Conservation (phyloP, 2,329 filamentous ascomycete genomes). For the Plectosphaerella plurivora region DNA sequence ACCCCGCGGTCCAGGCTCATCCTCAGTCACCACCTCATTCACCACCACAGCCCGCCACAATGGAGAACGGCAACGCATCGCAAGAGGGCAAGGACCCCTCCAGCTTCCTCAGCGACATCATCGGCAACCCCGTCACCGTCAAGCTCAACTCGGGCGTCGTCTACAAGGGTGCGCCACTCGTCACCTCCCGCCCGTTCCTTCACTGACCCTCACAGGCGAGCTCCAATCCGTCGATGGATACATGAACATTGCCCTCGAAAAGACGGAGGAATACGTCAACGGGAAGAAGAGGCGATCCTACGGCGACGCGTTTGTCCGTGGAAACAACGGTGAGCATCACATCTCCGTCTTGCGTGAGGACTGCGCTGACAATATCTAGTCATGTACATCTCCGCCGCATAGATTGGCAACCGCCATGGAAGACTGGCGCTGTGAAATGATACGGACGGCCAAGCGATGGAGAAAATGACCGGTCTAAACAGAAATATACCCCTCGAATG, state of each 20-base stretch:
- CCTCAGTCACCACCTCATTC: too few species aligned
- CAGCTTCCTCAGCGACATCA: constrained; percentile 89
- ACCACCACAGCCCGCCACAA: constrained; percentile 24
- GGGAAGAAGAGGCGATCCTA: constrained; percentile 78
- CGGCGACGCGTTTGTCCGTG: constrained; percentile 91
- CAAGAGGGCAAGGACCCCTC: constrained; percentile 89
- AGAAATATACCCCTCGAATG: constrained; percentile 9
- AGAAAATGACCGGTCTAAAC: not conserved
- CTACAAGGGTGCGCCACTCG: constrained; percentile 71
- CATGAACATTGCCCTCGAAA: constrained; percentile 99
- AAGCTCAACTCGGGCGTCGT: constrained; percentile 98
- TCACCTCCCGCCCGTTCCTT: not conserved
- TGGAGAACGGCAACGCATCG: constrained; percentile 67
- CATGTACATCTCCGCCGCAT: constrained; percentile 64
- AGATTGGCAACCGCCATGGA: not conserved
- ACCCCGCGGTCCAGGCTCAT: too few species aligned
- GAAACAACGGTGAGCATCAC: constrained; percentile 75
- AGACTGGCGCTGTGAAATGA: too few species aligned
- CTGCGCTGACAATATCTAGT: constrained; percentile 36
- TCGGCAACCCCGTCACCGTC: constrained; percentile 88
- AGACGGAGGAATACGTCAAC: constrained; percentile 88
- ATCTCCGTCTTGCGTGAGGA: not conserved
- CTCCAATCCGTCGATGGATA: constrained; percentile 97
- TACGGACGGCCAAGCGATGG: not conserved
- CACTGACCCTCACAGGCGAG: constrained; percentile 57